Percentiles rank a stretch among this genome's conserved stretches.
Conservation (phyloP, 768 basidiomycete genomes). For the Guyanaporus albipodus region DNA sequence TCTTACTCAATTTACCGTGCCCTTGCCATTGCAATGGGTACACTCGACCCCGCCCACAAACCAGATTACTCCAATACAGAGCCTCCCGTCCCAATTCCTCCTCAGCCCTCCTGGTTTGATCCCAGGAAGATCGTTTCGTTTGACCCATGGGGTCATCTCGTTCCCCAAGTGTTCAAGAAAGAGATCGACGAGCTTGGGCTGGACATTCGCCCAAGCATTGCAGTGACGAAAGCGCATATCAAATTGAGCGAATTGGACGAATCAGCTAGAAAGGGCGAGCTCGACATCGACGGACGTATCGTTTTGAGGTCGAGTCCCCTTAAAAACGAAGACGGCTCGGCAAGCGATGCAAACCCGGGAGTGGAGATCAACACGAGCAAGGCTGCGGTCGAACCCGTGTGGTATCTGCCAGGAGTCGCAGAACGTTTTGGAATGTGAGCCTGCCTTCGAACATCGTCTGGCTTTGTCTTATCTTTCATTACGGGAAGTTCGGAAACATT, state of each 20-base stretch:
- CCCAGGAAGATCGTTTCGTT: conserved; percentile 82
- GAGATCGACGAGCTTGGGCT: conserved; percentile 63
- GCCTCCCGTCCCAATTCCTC: conserved; percentile 77
- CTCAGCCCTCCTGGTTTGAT: conserved; percentile 74
- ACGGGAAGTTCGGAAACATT: conserved; percentile 66
- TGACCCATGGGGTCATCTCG: conserved; percentile 92
- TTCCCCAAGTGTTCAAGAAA: conserved; percentile 62
- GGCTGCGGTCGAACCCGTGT: conserved; percentile 95
- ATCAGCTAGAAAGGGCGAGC: conserved; percentile 62
- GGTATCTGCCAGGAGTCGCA: conserved; percentile 92
- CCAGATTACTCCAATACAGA: conserved; percentile 81
- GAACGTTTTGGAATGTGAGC: conserved; percentile 89
- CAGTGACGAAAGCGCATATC: conserved; percentile 89
- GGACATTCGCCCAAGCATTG: conserved; percentile 89
- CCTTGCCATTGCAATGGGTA: conserved; percentile 86
- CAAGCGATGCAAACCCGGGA: conserved; percentile 59
- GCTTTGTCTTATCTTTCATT: not conserved
- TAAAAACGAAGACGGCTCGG: conserved; percentile 58
- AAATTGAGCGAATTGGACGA: conserved; percentile 94
- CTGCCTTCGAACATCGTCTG: not conserved
- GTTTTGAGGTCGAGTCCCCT: conserved; percentile 67
- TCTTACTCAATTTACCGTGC: conserved; percentile 95
- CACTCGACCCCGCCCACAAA: conserved; percentile 72
- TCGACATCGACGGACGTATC: conserved; percentile 78
- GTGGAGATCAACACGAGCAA: conserved; percentile 88